Percentiles rank a stretch among this genome's conserved stretches.
phyloP scores from a whole-genome alignment of 345 rosid species.

The Eucalyptus tenuipes region DNA sequence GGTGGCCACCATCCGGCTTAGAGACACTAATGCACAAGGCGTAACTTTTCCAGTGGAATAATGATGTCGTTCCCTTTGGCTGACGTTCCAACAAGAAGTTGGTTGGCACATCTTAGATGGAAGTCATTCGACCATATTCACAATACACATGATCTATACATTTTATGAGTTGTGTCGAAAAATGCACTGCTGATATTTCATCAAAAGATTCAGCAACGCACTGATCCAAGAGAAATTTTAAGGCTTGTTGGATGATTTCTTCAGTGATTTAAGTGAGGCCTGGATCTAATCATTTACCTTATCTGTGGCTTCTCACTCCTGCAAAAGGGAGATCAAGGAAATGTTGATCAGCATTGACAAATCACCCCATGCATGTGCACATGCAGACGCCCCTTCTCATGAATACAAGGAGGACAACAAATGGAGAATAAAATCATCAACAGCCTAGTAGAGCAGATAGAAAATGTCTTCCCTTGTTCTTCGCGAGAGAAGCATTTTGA shows the following conservation, averaged over 20 bases:
- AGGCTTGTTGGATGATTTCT: not conserved
- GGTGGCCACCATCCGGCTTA: not conserved
- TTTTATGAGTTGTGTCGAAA: not conserved
- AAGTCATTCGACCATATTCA: not conserved
- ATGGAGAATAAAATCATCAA: not conserved
- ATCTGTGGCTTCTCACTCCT: constrained; percentile 27
- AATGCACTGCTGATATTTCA: not conserved
- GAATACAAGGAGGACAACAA: not conserved
- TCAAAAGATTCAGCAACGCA: not conserved
- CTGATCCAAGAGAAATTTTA: not conserved
- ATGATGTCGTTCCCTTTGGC: not conserved
- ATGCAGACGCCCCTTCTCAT: not conserved
- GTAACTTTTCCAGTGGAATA: not conserved
- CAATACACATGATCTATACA: not conserved
- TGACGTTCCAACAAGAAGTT: not conserved
- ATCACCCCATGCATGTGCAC: not conserved
- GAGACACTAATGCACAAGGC: not conserved
- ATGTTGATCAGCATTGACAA: not conserved
- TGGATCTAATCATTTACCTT: not conserved
- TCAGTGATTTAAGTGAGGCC: not conserved
- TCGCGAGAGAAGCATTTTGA: constrained; percentile 57
- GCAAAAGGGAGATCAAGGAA: not conserved
- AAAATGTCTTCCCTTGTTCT: constrained; percentile 64
- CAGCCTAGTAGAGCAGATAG: constrained; percentile 65
- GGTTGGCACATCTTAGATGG: not conserved